A percentile compares a stretch with the other conserved stretches of the same genome.
phyloP scores from a whole-genome alignment of 257 asterid species.

The Jaltomata sinuosa region DNA sequence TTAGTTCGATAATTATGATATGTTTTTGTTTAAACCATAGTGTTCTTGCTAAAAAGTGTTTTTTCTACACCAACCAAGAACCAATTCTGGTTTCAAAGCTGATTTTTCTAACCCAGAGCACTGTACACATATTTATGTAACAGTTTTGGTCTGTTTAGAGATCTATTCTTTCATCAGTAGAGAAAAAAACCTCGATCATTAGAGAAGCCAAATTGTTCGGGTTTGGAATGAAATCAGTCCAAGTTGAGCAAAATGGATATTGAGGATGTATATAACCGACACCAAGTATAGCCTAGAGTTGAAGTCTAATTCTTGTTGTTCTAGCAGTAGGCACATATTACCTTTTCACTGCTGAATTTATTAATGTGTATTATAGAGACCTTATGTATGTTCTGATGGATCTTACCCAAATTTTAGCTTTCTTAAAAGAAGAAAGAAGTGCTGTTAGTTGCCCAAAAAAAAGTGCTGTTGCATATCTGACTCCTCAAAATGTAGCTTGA shows the following conservation, averaged over 20 bases:
- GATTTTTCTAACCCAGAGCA: background rate
- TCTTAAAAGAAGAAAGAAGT: background rate
- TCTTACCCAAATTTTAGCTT: background rate
- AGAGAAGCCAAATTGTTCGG: background rate
- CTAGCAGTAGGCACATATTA: background rate
- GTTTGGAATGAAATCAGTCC: background rate
- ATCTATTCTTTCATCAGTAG: background rate
- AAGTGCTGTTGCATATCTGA: background rate
- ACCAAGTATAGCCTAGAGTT: background rate
- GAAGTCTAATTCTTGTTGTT: background rate
- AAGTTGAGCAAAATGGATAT: too few relatives aligned
- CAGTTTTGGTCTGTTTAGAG: background rate
- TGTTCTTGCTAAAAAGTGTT: background rate
- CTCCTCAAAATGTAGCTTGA: background rate
- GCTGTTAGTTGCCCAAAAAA: too few relatives aligned
- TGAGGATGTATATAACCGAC: background rate
- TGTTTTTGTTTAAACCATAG: background rate
- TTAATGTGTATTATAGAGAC: background rate
- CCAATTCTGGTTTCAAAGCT: background rate
- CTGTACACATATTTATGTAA: background rate
- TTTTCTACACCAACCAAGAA: background rate
- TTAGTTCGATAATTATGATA: background rate
- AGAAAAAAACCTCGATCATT: background rate
- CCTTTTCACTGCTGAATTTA: background rate
- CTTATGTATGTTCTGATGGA: background rate